A percentile compares a stretch with the other conserved stretches of the same genome.
Conservation (phyloP, 352 stramenopile genomes). For the Globisporangium emineosum region DNA sequence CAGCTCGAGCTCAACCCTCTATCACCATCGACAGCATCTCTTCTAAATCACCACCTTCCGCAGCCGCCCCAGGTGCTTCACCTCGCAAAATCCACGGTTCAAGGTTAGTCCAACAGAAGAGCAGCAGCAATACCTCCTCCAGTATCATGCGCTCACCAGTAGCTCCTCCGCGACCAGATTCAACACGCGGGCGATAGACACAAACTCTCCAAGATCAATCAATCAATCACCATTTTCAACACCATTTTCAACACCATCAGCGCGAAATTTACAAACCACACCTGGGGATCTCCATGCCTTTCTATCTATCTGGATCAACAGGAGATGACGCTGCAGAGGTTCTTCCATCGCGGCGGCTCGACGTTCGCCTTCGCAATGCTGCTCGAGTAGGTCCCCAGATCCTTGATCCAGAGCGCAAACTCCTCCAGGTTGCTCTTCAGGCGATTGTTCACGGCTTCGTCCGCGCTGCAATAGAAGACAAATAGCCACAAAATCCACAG, state of each 20-base stretch:
- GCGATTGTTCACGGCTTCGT: conserved; percentile 39
- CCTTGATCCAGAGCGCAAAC: conserved; percentile 77
- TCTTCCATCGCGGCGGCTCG: conserved; percentile 69
- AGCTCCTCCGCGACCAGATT: conserved; percentile 4
- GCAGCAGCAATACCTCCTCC: background rate
- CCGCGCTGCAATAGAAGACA: conserved; percentile 16
- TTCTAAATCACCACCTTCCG: background rate
- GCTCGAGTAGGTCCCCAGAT: conserved; percentile 67
- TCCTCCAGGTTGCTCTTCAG: conserved; percentile 63
- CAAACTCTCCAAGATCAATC: background rate
- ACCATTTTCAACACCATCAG: background rate
- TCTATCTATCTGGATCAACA: conserved; percentile 31
- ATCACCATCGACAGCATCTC: conserved; percentile 7
- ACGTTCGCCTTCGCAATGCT: conserved; percentile 58
- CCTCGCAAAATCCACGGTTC: conserved; percentile 13
- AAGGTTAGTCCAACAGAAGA: background rate
- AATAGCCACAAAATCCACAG: conserved; percentile 7
- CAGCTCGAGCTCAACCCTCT: background rate
- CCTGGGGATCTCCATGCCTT: background rate
- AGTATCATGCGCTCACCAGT: background rate
- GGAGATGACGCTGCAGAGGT: conserved; percentile 55
- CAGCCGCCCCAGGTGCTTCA: background rate
- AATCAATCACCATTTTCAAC: background rate
- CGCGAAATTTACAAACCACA: background rate
- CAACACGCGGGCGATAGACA: conserved; percentile 5